Evolutionary conservation across 768 basidiomycete genomes (phyloP), one percentile per base, ranked within the genome.

Genomic region (Phlegmacium glaucopus): DNA sequence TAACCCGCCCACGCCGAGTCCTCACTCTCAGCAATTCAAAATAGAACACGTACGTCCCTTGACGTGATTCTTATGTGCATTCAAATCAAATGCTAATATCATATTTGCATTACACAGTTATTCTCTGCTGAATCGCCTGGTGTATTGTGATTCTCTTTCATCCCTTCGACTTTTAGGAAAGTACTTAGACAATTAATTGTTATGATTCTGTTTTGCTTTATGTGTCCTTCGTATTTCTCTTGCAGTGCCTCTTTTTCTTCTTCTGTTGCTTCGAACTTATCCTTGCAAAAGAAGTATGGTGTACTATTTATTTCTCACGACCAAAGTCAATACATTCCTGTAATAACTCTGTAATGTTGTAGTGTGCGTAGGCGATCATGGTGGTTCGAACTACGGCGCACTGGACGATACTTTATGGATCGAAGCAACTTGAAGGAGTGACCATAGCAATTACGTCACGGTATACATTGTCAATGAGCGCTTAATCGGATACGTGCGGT

Each of bases 111-210:
- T 47, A 15, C 40, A 29, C 44, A 72, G 70, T 54, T 72, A 9
- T 72, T 73, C 57, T 66, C 72, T 43, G 72, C 72, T 15, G 72
- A 73, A 60, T 71, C 68, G 36, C 72, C 70, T 17, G 69, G 70
- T 17, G 64, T 64, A 43, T 58, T 71, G 34, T 70, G 58, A 59
- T 29, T 36, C 15, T 30, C 29, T 13, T 25, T n/a, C 32, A 16
- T 43, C 40, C 37, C 8, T 27, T 17, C 13, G 13, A 29, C n/a
- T n/a, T 26, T n/a, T 25, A 18, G 22, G n/a, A 25, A 40, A 27
- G 6, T 13, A 26, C 22, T 9, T 18, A 5, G 34, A 25, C 12
- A 32, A 42, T n/a, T 16, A 18, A 34, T 45, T 26, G 22, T 41
- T 22, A 39, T 39, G 39, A 42, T 22, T 36, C 30, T 16, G 41